Conservation (phyloP, 805 yeast species). For the Kodamaea fukazawae region DNA sequence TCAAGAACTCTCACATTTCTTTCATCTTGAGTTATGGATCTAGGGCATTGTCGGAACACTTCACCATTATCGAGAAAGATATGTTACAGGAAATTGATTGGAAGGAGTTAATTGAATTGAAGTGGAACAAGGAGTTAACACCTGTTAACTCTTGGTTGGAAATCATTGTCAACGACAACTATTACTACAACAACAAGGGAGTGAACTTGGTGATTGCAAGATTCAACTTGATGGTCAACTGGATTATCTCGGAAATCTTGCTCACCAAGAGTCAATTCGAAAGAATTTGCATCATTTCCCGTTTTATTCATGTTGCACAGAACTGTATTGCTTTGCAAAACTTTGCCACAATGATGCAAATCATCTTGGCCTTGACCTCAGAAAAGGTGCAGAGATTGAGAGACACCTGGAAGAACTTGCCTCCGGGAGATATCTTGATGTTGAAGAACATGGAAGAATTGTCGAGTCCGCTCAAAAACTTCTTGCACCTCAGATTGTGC, state of each 20-base stretch:
- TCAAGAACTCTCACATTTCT: conserved; percentile 64
- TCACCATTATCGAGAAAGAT: conserved; percentile 85
- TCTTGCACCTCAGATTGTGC: conserved; percentile 60
- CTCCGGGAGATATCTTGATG: conserved; percentile 67
- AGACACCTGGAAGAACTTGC: conserved; percentile 71
- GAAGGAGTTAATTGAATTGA: conserved; percentile 78
- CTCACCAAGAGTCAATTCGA: conserved; percentile 60
- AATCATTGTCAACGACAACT: conserved; percentile 55
- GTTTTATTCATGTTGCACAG: conserved; percentile 83
- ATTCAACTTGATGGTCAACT: conserved; percentile 83
- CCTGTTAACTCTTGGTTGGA: conserved; percentile 84
- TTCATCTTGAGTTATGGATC: conserved; percentile 76
- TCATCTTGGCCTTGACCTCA: conserved; percentile 75
- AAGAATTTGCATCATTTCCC: conserved; percentile 68
- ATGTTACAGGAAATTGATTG: conserved; percentile 83
- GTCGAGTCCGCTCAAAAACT: conserved; percentile 74
- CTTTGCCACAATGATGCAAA: conserved; percentile 83
- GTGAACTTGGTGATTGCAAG: conserved; percentile 79
- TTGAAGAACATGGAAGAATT: conserved; percentile 68
- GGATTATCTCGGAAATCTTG: conserved; percentile 87
- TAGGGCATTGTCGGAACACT: conserved; percentile 66
- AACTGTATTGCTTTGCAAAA: conserved; percentile 72
- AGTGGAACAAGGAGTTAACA: conserved; percentile 64
- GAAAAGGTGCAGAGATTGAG: conserved; percentile 55
- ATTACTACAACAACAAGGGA: conserved; percentile 55